Evolutionary conservation across 768 basidiomycete genomes (phyloP).

Genomic region (Cystoderma amianthinum): DNA sequence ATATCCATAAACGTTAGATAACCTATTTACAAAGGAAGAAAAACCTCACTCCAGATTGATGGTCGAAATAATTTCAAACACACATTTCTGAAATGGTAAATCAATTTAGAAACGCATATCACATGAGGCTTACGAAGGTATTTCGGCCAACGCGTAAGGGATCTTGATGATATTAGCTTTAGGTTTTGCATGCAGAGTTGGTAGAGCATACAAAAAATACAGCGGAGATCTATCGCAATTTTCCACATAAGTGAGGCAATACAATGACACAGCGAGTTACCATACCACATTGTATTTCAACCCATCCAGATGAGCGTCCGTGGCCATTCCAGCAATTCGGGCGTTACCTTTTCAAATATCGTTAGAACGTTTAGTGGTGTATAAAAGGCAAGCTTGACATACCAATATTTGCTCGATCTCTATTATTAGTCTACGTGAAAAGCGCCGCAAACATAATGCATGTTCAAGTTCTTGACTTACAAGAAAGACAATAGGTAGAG

Average conservation of each 20-base stretch:
- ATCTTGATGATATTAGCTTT: background rate
- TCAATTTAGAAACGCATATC: background rate
- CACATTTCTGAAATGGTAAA: slow-evolving; percentile 16
- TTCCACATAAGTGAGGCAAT: too few relatives aligned
- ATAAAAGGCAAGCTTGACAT: slow-evolving; percentile 1
- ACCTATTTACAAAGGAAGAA: background rate
- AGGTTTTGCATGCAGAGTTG: background rate
- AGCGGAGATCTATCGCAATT: slow-evolving; percentile 25
- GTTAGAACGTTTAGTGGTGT: too few relatives aligned
- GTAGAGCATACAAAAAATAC: slow-evolving; percentile 23
- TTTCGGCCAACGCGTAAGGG: slow-evolving; percentile 26
- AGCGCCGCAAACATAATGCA: background rate
- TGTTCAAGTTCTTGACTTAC: slow-evolving; percentile 18
- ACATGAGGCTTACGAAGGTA: slow-evolving; percentile 19
- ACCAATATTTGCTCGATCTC: slow-evolving; percentile 30
- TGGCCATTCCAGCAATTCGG: slow-evolving; percentile 24
- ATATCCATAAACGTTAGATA: background rate
- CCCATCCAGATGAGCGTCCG: slow-evolving; percentile 19
- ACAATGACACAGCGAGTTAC: too few relatives aligned
- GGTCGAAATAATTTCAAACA: slow-evolving; percentile 22
- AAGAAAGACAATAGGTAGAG: slow-evolving; percentile 40
- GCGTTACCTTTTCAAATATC: slow-evolving; percentile 25
- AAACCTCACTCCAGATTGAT: slow-evolving; percentile 22
- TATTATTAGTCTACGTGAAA: slow-evolving; percentile 4
- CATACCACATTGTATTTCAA: slow-evolving; percentile 27